phyloP scores from a whole-genome alignment of 345 rosid species.

The Viola odorata region DNA sequence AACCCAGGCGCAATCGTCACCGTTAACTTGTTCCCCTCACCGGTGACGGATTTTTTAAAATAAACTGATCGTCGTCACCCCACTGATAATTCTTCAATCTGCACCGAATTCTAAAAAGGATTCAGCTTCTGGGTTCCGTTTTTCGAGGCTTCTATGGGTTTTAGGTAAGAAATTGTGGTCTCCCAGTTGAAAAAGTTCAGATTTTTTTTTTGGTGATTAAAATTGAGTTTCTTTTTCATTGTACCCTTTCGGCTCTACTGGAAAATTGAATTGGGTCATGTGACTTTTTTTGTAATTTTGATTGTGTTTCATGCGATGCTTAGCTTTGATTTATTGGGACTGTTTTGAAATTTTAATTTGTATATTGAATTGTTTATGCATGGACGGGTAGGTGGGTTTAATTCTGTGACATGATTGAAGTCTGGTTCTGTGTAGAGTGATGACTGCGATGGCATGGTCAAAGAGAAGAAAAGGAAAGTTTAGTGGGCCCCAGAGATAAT shows the following conservation, averaged over 20 bases:
- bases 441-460: not conserved
- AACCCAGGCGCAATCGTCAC: conserved; percentile 35
- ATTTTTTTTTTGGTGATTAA: no score
- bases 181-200: not conserved
- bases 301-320: not conserved
- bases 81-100: not conserved
- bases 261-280: not conserved
- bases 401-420: not conserved
- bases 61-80: conserved; percentile 4
- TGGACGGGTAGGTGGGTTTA: no score
- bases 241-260: no score
- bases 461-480: not conserved
- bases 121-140: not conserved
- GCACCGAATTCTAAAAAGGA: not conserved
- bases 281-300: not conserved
- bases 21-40: conserved; percentile 32
- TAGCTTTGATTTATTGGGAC: no score
- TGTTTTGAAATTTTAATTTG: no score
- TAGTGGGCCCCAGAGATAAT: conserved; percentile 5
- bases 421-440: not conserved
- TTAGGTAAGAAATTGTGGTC: not conserved
- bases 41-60: conserved; percentile 21
- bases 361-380: no score
- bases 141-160: conserved; percentile 21
- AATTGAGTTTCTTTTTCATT: no score